Conservation (phyloP, 371 early-diverging fungal species). For the Mucor irregularis region DNA sequence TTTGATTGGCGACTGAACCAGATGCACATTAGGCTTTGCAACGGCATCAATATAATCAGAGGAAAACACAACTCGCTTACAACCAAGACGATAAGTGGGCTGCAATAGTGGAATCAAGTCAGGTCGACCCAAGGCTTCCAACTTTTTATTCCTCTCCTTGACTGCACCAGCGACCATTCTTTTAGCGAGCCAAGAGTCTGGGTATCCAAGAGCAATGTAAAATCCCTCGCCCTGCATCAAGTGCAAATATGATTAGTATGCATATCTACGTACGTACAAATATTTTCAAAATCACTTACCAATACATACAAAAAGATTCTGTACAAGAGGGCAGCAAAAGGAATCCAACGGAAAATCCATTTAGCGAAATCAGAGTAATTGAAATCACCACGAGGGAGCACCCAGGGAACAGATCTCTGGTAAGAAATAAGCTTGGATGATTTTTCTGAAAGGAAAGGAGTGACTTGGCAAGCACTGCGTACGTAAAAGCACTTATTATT, state of each 20-base stretch:
- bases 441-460: constrained; percentile 41
- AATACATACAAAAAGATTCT: constrained; percentile 12
- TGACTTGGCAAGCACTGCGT: constrained; percentile 48
- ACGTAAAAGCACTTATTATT: too few species aligned
- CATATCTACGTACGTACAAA: too few species aligned
- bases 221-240: background rate
- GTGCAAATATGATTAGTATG: too few species aligned
- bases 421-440: constrained; percentile 40
- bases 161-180: background rate
- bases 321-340: constrained; percentile 24
- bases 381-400: constrained; percentile 28
- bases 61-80: constrained; percentile 58
- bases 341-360: constrained; percentile 37
- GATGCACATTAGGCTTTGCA: constrained; percentile 41
- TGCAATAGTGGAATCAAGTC: constrained; percentile 39
- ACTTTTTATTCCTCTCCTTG: constrained; percentile 1
- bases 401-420: constrained; percentile 51
- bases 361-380: constrained; percentile 27
- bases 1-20: constrained; percentile 41
- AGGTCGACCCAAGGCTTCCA: constrained; percentile 20
- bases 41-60: constrained; percentile 50
- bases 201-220: constrained; percentile 3
- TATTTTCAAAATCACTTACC: too few species aligned
- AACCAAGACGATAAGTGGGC: constrained; percentile 53
- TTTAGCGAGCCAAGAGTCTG: background rate